Evolutionary conservation across 2,329 filamentous ascomycete genomes (phyloP).

Genomic region (Trichoderma sp.): DNA sequence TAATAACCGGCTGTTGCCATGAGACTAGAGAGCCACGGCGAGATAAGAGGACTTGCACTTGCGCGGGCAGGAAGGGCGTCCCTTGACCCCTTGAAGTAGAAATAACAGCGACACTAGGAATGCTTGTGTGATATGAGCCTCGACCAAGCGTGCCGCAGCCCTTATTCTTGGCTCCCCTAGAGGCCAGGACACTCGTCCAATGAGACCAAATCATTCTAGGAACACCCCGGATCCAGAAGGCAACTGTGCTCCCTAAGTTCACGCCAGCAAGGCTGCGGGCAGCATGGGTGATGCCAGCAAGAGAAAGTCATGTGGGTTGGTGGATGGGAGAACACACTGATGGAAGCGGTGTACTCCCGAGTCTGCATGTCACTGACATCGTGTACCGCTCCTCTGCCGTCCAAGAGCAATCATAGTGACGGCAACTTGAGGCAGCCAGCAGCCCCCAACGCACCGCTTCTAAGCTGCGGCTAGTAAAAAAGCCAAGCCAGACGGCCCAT

Average conservation of each 20-base stretch:
- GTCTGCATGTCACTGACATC: conserved; percentile 6
- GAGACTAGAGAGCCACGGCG: neutral
- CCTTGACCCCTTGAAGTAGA: conserved; percentile 20
- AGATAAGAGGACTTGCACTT: neutral
- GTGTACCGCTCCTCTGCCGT: neutral
- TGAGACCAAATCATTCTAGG: neutral
- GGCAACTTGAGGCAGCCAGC: neutral
- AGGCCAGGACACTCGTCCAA: conserved; percentile 18
- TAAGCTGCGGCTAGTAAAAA: neutral
- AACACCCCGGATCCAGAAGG: neutral
- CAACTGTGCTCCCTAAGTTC: neutral
- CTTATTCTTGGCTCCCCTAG: conserved; percentile 2
- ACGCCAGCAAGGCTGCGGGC: conserved; percentile 1
- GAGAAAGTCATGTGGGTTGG: conserved; percentile 14
- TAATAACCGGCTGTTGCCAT: neutral
- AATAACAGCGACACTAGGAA: conserved; percentile 24
- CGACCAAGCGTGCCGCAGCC: conserved; percentile 13
- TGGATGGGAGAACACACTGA: neutral
- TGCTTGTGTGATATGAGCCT: conserved; percentile 26
- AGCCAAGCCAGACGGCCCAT: neutral
- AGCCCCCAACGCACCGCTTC: neutral
- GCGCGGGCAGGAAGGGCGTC: conserved; percentile 4
- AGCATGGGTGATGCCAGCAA: neutral
- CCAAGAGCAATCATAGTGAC: neutral
- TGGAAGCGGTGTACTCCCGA: conserved; percentile 15